These are phyloP conservation scores for Pichia sp. DNA, from an alignment of 1,139 yeast genomes.

Conservation along the genomic window DNA sequence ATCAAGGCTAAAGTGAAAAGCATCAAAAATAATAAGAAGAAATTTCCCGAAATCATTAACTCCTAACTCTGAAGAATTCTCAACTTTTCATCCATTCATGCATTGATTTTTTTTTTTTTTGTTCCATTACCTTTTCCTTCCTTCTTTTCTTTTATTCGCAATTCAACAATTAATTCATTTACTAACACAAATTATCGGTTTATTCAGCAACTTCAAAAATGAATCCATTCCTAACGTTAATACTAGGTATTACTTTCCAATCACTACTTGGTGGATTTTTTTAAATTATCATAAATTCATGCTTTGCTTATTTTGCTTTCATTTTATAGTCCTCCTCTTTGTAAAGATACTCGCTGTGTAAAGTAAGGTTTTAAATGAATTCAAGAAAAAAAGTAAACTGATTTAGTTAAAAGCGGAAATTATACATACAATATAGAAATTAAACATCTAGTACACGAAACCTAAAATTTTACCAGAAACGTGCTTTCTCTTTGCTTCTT, in stretches of 20 bases:
- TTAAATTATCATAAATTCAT: neutral
- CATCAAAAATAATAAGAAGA: too few species aligned
- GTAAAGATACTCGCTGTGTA: neutral
- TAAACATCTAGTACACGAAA: constrained; percentile 67
- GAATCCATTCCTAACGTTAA: constrained; percentile 8
- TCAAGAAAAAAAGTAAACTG: too few species aligned
- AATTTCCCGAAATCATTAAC: too few species aligned
- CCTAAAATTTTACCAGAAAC: constrained; percentile 98
- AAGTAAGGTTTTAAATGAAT: neutral
- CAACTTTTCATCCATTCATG: neutral
- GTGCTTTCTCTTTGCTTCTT: constrained; percentile 99
- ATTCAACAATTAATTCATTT: neutral
- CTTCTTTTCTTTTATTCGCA: neutral
- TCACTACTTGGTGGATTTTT: constrained; percentile 9
- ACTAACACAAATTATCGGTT: constrained; percentile 6
- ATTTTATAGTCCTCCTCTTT: neutral
- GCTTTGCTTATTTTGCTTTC: neutral
- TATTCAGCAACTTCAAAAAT: constrained; percentile 7
- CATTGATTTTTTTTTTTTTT: neutral
- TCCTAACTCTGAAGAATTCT: neutral
- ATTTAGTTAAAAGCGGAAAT: too few species aligned
- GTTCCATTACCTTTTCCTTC: neutral
- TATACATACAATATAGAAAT: neutral
- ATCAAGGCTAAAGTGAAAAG: too few species aligned
- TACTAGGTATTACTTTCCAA: constrained; percentile 8